phyloP scores from a whole-genome alignment of 495 filamentous ascomycete genomes.

The Venustampulla echinocandica region DNA sequence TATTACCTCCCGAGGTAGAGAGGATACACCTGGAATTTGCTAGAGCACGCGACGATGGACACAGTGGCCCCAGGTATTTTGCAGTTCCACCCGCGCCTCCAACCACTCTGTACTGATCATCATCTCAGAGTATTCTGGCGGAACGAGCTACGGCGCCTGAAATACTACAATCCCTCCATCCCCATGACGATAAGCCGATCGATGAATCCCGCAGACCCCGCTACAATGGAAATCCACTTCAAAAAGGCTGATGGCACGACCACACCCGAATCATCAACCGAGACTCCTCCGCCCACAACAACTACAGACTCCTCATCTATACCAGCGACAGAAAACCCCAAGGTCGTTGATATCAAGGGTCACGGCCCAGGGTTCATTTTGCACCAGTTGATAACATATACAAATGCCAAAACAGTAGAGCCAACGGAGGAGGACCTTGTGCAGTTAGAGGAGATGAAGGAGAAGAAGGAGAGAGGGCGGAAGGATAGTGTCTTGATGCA shows the following conservation, averaged over 20 bases:
- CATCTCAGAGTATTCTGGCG: conserved; percentile 74
- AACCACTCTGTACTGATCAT: conserved; percentile 6
- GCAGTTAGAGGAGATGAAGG: conserved; percentile 44
- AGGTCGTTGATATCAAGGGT: conserved; percentile 57
- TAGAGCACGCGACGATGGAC: conserved; percentile 52
- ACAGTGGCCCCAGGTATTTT: conserved; percentile 69
- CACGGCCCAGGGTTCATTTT: conserved; percentile 56
- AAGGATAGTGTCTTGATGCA: conserved; percentile 13
- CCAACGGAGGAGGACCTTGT: conserved; percentile 52
- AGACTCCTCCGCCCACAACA: conserved; percentile 27
- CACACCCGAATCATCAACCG: conserved; percentile 21
- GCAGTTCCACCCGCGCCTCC: background rate
- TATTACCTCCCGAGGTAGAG: conserved; percentile 71
- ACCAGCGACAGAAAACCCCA: conserved; percentile 7
- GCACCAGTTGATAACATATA: conserved; percentile 55
- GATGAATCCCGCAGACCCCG: conserved; percentile 43
- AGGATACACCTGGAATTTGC: conserved; percentile 80
- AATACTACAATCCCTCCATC: conserved; percentile 86
- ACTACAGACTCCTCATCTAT: conserved; percentile 25
- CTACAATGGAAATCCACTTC: conserved; percentile 72
- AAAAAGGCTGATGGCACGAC: conserved; percentile 27
- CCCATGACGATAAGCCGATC: conserved; percentile 73
- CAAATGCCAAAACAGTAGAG: conserved; percentile 52
- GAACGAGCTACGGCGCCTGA: conserved; percentile 69
- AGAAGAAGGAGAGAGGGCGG: conserved; percentile 15